These are phyloP conservation scores for Zymoseptoria brevis DNA, from an alignment of 2,329 filamentous ascomycete genomes.

Conservation along the genomic window DNA sequence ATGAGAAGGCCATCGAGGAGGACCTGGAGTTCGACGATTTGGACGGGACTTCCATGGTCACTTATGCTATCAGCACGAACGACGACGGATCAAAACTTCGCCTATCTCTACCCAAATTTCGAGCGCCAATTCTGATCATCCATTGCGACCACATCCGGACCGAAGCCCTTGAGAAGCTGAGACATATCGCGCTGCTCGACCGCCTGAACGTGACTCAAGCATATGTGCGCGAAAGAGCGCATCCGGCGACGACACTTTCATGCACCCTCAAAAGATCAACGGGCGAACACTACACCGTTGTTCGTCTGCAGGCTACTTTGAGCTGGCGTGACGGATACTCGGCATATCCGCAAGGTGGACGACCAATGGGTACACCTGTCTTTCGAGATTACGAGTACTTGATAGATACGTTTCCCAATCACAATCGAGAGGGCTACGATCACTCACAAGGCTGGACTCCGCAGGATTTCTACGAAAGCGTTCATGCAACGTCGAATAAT, in stretches of 20 bases:
- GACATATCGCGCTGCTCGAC: constrained; percentile 11
- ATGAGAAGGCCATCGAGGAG: constrained; percentile 6
- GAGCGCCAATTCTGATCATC: constrained; percentile 19
- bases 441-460: constrained; percentile 34
- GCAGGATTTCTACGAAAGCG: constrained; percentile 61
- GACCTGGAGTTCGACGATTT: constrained; percentile 18
- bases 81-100: constrained; percentile 12
- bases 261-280: constrained; percentile 21
- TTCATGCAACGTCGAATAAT: constrained; percentile 51
- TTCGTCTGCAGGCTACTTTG: constrained; percentile 22
- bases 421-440: constrained; percentile 13
- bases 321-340: constrained; percentile 15
- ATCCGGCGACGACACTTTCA: constrained; percentile 11
- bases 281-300: constrained; percentile 19
- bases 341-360: not conserved
- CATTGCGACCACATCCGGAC: constrained; percentile 15
- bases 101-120: constrained; percentile 10
- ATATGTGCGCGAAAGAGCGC: constrained; percentile 5
- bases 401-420: constrained; percentile 13
- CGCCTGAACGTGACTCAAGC: constrained; percentile 5
- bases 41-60: constrained; percentile 14
- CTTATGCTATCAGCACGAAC: constrained; percentile 13
- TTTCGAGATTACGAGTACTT: constrained; percentile 25
- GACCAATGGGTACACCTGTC: not conserved
- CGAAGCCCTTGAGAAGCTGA: constrained; percentile 10